Percentiles rank a stretch among this genome's conserved stretches.
Conservation (phyloP, 1,284 basidiomycete genomes). For the Peniophora sp. region DNA sequence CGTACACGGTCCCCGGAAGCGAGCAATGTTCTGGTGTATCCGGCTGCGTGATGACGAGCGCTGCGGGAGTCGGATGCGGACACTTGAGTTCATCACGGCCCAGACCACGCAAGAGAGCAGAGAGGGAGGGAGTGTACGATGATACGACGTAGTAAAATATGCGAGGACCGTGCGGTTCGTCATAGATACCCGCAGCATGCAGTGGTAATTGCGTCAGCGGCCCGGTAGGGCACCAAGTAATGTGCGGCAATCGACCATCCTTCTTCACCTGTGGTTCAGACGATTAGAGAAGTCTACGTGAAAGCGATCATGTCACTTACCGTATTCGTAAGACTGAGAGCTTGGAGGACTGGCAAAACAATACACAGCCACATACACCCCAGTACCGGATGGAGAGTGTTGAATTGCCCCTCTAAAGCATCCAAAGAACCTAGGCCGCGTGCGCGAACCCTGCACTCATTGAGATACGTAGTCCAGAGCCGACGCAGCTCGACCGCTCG, state of each 20-base stretch:
- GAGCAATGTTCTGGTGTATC: background rate
- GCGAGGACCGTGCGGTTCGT: background rate
- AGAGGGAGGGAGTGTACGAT: slow-evolving; percentile 16
- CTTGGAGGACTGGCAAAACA: too few species aligned
- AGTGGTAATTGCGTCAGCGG: slow-evolving; percentile 14
- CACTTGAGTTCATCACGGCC: too few species aligned
- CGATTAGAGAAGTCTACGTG: background rate
- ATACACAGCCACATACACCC: too few species aligned
- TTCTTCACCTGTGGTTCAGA: background rate
- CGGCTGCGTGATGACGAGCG: slow-evolving; percentile 3
- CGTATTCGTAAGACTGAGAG: too few species aligned
- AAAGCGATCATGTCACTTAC: too few species aligned
- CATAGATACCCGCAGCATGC: slow-evolving; percentile 15
- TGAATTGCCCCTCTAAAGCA: too few species aligned
- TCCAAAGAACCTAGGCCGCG: background rate
- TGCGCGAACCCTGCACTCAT: background rate
- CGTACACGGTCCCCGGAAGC: background rate
- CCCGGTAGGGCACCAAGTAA: slow-evolving; percentile 18
- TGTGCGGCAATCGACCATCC: slow-evolving; percentile 3
- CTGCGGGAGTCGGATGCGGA: background rate
- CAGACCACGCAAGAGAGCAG: background rate
- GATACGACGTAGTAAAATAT: slow-evolving; percentile 12
- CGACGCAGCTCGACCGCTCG: background rate
- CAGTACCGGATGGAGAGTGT: too few species aligned
- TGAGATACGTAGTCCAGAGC: background rate